These are phyloP conservation scores for Stramenopiles sp. DNA, from an alignment of 352 stramenopile genomes.

Conservation along the genomic window DNA sequence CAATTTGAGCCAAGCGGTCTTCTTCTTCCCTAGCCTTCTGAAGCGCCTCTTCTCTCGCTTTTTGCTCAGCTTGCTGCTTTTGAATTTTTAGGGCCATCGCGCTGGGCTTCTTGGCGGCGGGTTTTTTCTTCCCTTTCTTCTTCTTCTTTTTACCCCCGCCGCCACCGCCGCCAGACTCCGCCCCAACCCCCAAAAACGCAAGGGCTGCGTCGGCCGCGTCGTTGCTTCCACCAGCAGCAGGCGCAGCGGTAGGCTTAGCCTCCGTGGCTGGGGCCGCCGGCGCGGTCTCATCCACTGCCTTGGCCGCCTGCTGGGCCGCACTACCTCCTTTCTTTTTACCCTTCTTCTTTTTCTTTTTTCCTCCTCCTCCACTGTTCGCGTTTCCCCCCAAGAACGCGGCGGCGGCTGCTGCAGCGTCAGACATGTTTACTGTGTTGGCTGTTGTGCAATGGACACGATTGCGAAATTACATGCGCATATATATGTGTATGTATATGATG, in stretches of 20 bases:
- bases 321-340: constrained; percentile 16
- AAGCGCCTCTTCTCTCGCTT: constrained; percentile 26
- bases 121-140: constrained; percentile 51
- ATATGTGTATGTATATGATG: too few species aligned
- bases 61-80: constrained; percentile 13
- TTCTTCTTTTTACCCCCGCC: constrained; percentile 40
- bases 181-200: constrained; percentile 31
- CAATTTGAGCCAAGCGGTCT: constrained; percentile 34
- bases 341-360: constrained; percentile 21
- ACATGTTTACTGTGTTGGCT: too few species aligned
- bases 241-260: constrained; percentile 32
- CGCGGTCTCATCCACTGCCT: constrained; percentile 18
- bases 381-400: neutral
- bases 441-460: too few species aligned
- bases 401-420: neutral
- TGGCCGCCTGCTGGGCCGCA: constrained; percentile 23
- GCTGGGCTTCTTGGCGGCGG: constrained; percentile 21
- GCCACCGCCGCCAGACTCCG: constrained; percentile 24
- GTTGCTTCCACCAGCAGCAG: constrained; percentile 20
- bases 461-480: too few species aligned
- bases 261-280: constrained; percentile 20
- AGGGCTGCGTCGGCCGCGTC: constrained; percentile 47
- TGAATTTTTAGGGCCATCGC: constrained; percentile 14
- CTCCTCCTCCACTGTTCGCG: neutral
- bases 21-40: constrained; percentile 39